Evolutionary conservation across 768 basidiomycete species (phyloP).

Genomic region (Podaxis mareebaensis): DNA sequence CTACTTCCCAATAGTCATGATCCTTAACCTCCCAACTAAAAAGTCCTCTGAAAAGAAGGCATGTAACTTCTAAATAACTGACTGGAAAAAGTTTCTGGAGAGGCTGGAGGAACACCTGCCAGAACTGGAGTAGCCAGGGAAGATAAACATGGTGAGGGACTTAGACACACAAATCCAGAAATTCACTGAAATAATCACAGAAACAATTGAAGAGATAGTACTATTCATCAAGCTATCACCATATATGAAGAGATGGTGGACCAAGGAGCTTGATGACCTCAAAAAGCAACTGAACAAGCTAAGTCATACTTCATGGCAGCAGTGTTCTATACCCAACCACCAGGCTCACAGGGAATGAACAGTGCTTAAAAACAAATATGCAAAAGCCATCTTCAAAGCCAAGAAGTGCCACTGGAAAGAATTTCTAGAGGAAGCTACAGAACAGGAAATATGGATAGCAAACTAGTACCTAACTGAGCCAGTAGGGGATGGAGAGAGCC

Average conservation of each 20-base stretch:
- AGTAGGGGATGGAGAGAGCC: too few relatives aligned
- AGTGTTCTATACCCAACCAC: too few relatives aligned
- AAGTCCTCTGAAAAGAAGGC: background rate
- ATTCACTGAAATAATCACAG: conserved; percentile 16
- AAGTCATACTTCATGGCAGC: too few relatives aligned
- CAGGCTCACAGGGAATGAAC: background rate
- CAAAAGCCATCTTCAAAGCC: too few relatives aligned
- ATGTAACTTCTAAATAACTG: conserved; percentile 19
- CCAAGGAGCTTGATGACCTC: conserved; percentile 23
- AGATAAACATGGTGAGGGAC: background rate
- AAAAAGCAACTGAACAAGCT: conserved; percentile 20
- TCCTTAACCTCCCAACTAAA: conserved; percentile 24
- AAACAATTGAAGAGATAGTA: conserved; percentile 7
- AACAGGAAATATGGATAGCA: conserved; percentile 24
- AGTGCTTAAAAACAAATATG: too few relatives aligned
- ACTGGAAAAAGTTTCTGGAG: conserved; percentile 25
- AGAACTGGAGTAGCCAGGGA: background rate
- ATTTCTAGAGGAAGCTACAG: background rate
- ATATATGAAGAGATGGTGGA: conserved; percentile 24
- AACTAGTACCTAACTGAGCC: conserved; percentile 23
- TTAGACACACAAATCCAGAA: background rate
- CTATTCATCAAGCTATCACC: conserved; percentile 1
- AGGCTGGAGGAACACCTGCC: conserved; percentile 26
- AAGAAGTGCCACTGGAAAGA: too few relatives aligned
- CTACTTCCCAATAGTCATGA: conserved; percentile 39